A percentile compares a stretch with the other conserved stretches of the same genome.
Conservation (phyloP, 2,329 filamentous ascomycete genomes). For the Fusarium sp. region DNA sequence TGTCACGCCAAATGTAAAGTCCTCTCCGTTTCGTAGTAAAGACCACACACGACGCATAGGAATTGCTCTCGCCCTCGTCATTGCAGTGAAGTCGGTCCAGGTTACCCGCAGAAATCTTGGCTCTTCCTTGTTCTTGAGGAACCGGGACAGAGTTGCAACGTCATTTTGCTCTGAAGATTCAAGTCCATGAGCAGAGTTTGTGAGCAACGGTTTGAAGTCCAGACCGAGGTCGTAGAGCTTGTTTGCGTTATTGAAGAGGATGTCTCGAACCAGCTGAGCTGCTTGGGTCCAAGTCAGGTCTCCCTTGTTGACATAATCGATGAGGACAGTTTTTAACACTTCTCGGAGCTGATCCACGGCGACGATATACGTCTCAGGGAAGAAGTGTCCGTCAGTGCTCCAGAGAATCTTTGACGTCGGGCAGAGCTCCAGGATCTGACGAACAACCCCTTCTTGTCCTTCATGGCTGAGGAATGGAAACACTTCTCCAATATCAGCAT, state of each 20-base stretch:
- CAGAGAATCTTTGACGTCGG: slow-evolving; percentile 82
- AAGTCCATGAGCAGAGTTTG: slow-evolving; percentile 6
- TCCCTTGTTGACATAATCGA: slow-evolving; percentile 73
- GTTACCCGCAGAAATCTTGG: slow-evolving; percentile 78
- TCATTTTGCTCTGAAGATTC: slow-evolving; percentile 15
- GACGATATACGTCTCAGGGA: slow-evolving; percentile 81
- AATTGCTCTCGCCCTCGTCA: slow-evolving; percentile 73
- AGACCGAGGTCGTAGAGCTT: slow-evolving; percentile 75
- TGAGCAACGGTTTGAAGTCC: slow-evolving; percentile 50
- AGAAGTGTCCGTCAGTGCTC: slow-evolving; percentile 84
- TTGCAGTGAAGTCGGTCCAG: slow-evolving; percentile 84
- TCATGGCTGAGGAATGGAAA: slow-evolving; percentile 83
- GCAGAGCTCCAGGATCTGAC: slow-evolving; percentile 79
- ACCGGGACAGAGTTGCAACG: slow-evolving; percentile 32
- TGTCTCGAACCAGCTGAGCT: slow-evolving; percentile 71
- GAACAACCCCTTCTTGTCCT: slow-evolving; percentile 77
- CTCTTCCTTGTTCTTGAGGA: slow-evolving; percentile 62
- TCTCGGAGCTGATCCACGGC: slow-evolving; percentile 79
- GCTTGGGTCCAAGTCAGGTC: slow-evolving; percentile 73
- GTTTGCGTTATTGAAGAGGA: slow-evolving; percentile 84
- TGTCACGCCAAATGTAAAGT: slow-evolving; percentile 69
- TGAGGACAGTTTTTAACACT: slow-evolving; percentile 75
- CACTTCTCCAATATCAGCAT: slow-evolving; percentile 84
- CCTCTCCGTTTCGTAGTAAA: slow-evolving; percentile 59
- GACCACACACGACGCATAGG: slow-evolving; percentile 69